Conservation (phyloP, 148 eudicot genomes). For the Rhododendron williamsianum region DNA sequence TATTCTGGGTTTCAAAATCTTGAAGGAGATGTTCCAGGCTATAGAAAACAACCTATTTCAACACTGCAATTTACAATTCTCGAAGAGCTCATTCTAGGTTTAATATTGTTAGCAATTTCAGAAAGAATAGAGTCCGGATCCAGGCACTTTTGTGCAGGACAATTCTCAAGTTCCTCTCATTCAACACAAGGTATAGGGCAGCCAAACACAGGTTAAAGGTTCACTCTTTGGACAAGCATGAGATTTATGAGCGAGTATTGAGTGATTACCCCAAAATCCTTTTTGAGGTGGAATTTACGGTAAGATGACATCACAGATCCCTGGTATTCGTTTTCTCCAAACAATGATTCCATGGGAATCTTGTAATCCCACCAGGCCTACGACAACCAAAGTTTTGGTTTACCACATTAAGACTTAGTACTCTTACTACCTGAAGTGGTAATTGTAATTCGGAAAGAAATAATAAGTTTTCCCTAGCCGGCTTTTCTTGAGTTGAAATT, state of each 20-base stretch:
- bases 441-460: background rate
- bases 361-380: background rate
- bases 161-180: background rate
- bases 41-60: background rate
- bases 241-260: background rate
- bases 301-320: background rate
- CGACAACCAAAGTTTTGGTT: background rate
- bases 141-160: background rate
- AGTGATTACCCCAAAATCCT: too few relatives aligned
- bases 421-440: background rate
- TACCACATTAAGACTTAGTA: background rate
- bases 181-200: background rate
- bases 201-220: background rate
- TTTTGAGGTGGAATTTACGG: background rate
- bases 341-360: background rate
- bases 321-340: background rate
- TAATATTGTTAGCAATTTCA: background rate
- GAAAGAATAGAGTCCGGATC: background rate
- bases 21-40: background rate
- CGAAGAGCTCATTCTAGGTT: background rate
- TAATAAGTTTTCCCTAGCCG: background rate
- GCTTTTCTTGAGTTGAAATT: background rate
- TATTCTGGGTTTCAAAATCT: background rate
- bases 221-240: background rate
- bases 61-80: background rate